Evolutionary conservation across 768 basidiomycete species (phyloP), one percentile per base, ranked within the genome.

Genomic region (Kwoniella heveanensis): DNA sequence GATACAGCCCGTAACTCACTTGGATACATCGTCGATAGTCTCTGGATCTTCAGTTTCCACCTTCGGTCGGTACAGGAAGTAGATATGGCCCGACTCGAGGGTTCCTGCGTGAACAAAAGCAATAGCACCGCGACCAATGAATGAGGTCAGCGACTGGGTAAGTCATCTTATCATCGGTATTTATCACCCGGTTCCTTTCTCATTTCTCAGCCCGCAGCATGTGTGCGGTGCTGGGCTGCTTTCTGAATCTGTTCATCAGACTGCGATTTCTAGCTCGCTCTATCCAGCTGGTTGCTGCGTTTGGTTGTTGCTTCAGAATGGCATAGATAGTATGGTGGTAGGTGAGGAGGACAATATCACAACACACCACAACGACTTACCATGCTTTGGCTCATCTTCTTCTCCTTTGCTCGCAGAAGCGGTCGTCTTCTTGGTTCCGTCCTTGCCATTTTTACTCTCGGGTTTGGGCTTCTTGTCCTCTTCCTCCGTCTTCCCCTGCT

Each of bases 41-140:
- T 74, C 65, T 4, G 67, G 65, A 48, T 77, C 76, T 3, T 66
- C 65, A 21, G 54, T 61, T 19, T 77, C 76, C 47, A 77, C 66
- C 51, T 77, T 77, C 6, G 76, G 76, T n/a, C 76, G 62, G 59
- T 77, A 77, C 19, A 77, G 61, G 60, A 77, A 77, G 59, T 77
- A 74, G 58, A 77, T 73, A 55, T 77, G 76, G 9, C 76, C 76
- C 3, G 60, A 59, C 53, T 77, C 76, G 37, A 77, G 73, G 5
- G 76, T 77, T 22, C 76, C 74, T 73, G 26, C 19, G n/a, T n/a
- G n/a, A n/a, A n/a, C n/a, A n/a, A n/a, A n/a, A n/a, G n/a, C n/a
- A n/a, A n/a, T n/a, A n/a, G n/a, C n/a, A n/a, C n/a, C n/a, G 26
- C 24, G 50, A 25, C 15, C 10, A 37, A 2, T 25, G 19, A 9